phyloP scores from a whole-genome alignment of 176 grass and related monocot species.

The Cenchrus americanus region DNA sequence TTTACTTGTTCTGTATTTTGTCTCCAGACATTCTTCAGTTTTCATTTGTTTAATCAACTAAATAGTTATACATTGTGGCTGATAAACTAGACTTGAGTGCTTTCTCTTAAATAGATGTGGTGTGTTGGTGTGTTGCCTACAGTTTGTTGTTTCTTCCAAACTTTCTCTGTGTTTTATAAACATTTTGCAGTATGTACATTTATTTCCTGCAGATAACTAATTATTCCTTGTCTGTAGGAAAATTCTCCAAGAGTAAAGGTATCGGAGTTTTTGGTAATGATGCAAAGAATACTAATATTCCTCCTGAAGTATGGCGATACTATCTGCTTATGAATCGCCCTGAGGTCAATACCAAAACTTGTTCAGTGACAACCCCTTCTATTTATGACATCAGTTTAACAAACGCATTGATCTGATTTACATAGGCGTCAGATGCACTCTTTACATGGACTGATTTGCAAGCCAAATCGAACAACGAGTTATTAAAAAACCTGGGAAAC shows the following conservation, averaged over 20 bases:
- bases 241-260: slow-evolving; percentile 97
- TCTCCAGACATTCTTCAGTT: neutral
- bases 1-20: neutral
- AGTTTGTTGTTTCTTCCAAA: neutral
- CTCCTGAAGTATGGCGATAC: slow-evolving; percentile 96
- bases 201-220: slow-evolving; percentile 31
- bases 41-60: slow-evolving; percentile 1
- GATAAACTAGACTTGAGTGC: neutral
- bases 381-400: slow-evolving; percentile 29
- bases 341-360: slow-evolving; percentile 62
- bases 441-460: slow-evolving; percentile 96
- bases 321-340: slow-evolving; percentile 94
- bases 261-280: slow-evolving; percentile 98
- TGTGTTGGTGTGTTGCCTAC: neutral
- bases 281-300: slow-evolving; percentile 90
- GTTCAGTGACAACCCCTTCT: slow-evolving; percentile 20
- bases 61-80: slow-evolving; percentile 7
- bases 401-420: slow-evolving; percentile 37
- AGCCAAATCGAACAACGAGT: slow-evolving; percentile 87
- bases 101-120: neutral
- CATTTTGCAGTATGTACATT: neutral
- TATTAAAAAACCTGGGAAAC: slow-evolving; percentile 86
- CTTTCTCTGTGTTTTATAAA: slow-evolving; percentile 7
- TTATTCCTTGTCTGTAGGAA: slow-evolving; percentile 58
- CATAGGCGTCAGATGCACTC: slow-evolving; percentile 88